These are phyloP conservation scores for Suillus spraguei DNA, from an alignment of 768 basidiomycete species.

Conservation along the genomic window DNA sequence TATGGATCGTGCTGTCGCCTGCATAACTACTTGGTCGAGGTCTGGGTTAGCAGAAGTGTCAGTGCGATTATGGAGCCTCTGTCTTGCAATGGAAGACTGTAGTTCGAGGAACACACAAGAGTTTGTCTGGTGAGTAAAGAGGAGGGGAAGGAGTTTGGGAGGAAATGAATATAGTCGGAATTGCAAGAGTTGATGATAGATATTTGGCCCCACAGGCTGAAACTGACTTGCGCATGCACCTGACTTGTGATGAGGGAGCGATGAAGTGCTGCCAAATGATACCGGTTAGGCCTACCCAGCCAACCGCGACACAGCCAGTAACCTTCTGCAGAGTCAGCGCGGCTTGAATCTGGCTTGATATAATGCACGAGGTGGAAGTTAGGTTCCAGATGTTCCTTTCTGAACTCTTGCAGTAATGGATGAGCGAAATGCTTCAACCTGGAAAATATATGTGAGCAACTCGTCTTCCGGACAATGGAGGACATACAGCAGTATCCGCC, in stretches of 20 bases:
- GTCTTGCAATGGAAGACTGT: background rate
- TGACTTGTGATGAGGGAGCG: background rate
- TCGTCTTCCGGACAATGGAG: constrained; percentile 6
- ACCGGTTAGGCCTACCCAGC: constrained; percentile 28
- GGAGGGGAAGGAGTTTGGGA: background rate
- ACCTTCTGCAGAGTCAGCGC: constrained; percentile 76
- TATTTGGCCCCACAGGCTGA: background rate
- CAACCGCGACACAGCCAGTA: constrained; percentile 88
- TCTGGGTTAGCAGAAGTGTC: background rate
- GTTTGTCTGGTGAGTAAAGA: background rate
- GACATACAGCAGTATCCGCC: constrained; percentile 53
- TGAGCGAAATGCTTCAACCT: constrained; percentile 89
- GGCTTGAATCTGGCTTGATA: constrained; percentile 82
- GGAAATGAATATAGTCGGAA: background rate
- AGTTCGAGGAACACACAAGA: background rate
- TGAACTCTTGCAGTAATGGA: constrained; percentile 70
- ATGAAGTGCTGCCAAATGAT: background rate
- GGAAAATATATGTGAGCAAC: background rate
- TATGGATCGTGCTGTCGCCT: background rate
- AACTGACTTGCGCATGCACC: background rate
- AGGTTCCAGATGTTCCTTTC: constrained; percentile 54
- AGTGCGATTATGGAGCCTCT: background rate
- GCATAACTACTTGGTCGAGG: background rate
- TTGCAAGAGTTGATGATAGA: background rate
- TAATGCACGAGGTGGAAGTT: constrained; percentile 68